These are phyloP conservation scores for Flammula alnicola DNA, from an alignment of 1,284 basidiomycete genomes.

Conservation along the genomic window DNA sequence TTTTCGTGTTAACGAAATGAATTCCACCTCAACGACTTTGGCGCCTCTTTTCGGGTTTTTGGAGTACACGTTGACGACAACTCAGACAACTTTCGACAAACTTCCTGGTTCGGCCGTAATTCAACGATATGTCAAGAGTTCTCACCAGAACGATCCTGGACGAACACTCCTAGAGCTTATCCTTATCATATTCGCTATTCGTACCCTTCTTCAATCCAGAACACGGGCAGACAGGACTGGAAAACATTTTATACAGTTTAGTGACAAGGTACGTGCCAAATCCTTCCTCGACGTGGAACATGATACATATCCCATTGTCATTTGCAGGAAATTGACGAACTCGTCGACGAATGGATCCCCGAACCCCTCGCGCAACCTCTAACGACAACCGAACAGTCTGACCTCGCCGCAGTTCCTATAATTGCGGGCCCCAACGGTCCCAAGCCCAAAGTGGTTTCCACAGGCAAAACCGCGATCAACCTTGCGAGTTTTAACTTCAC, in stretches of 20 bases:
- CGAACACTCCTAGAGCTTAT: constrained; percentile 91
- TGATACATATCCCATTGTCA: constrained; percentile 4
- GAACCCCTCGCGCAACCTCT: constrained; percentile 80
- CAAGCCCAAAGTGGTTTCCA: constrained; percentile 77
- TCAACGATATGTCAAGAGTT: constrained; percentile 89
- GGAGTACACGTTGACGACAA: constrained; percentile 53
- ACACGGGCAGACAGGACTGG: constrained; percentile 86
- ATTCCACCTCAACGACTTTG: constrained; percentile 43
- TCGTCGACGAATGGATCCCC: constrained; percentile 95
- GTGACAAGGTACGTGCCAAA: constrained; percentile 72
- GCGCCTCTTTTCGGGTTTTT: constrained; percentile 68
- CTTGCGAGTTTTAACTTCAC: constrained; percentile 94
- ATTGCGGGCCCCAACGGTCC: constrained; percentile 84
- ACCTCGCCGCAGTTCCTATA: constrained; percentile 78
- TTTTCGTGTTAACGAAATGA: no score
- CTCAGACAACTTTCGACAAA: constrained; percentile 68
- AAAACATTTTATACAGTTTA: constrained; percentile 92
- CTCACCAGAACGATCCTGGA: constrained; percentile 91
- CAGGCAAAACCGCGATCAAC: constrained; percentile 85
- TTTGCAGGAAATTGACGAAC: constrained; percentile 90
- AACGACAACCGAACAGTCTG: constrained; percentile 62
- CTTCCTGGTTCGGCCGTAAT: constrained; percentile 91
- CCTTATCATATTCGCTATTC: constrained; percentile 86
- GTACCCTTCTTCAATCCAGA: constrained; percentile 88
- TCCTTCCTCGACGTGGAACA: constrained; percentile 3